A percentile compares a stretch with the other conserved stretches of the same genome.
phyloP scores from a whole-genome alignment of 2,329 filamentous ascomycete genomes.

The Penicillium aurantiogriseum region DNA sequence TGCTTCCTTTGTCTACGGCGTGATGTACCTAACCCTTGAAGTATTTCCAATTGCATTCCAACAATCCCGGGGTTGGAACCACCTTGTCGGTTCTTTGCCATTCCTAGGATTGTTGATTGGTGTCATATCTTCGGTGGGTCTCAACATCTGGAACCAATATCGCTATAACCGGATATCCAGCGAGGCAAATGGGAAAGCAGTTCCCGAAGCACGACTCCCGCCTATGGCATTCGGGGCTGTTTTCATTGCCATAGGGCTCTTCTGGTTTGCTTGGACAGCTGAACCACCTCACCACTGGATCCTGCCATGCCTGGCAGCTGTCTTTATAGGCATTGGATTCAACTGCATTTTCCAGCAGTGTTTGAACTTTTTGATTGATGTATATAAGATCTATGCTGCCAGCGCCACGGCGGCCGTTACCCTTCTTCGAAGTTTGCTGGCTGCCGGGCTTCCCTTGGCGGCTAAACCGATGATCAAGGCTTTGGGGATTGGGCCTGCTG shows the following conservation, averaged over 20 bases:
- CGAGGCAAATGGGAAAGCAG: constrained; percentile 30
- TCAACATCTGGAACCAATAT: constrained; percentile 46
- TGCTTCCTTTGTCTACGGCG: constrained; percentile 47
- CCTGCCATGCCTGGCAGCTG: constrained; percentile 11
- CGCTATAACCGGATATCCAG: constrained; percentile 37
- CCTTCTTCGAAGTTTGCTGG: constrained; percentile 45
- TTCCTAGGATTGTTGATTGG: constrained; percentile 48
- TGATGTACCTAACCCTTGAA: constrained; percentile 50
- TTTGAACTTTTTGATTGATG: constrained; percentile 49
- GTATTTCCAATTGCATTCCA: constrained; percentile 50
- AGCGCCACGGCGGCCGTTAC: constrained; percentile 46
- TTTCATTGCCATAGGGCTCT: constrained; percentile 45
- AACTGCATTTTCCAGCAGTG: constrained; percentile 49
- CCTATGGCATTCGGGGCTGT: constrained; percentile 49
- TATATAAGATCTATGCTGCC: constrained; percentile 43
- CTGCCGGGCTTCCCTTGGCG: constrained; percentile 36
- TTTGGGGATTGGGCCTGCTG: constrained; percentile 45
- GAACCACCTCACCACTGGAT: constrained; percentile 20
- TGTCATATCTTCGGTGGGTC: constrained; percentile 39
- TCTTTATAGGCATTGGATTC: constrained; percentile 49
- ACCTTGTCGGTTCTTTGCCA: constrained; percentile 42
- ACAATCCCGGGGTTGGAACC: constrained; percentile 40
- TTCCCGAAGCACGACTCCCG: constrained; percentile 44
- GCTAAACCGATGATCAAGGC: constrained; percentile 43
- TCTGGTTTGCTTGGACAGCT: constrained; percentile 47